A percentile compares a stretch with the other conserved stretches of the same genome.
phyloP scores from a whole-genome alignment of 2,329 filamentous ascomycete genomes.

The Emergomyces pasteurianus region DNA sequence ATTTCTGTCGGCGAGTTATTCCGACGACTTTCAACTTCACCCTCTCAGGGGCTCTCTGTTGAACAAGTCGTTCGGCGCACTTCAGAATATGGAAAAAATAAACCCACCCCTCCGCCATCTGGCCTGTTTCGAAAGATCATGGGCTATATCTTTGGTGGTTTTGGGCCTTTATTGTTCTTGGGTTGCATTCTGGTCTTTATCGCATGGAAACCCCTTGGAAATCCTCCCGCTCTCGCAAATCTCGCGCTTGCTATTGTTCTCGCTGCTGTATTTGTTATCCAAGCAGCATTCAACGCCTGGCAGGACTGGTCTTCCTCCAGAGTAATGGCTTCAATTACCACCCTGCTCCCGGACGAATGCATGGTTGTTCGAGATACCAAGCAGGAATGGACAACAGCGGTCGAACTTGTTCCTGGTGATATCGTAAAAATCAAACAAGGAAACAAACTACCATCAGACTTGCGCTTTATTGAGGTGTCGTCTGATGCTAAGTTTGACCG shows the following conservation, averaged over 20 bases:
- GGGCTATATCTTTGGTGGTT: conserved; percentile 67
- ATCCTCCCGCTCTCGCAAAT: conserved; percentile 61
- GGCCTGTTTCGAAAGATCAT: conserved; percentile 46
- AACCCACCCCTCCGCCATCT: conserved; percentile 53
- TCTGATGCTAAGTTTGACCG: conserved; percentile 61
- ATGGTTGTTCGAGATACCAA: conserved; percentile 50
- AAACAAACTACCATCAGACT: conserved; percentile 62
- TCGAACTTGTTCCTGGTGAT: conserved; percentile 60
- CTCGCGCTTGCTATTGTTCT: conserved; percentile 62
- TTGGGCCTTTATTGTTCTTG: conserved; percentile 57
- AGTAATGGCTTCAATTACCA: conserved; percentile 69
- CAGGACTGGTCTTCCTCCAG: conserved; percentile 65
- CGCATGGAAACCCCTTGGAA: conserved; percentile 62
- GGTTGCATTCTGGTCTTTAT: conserved; percentile 63
- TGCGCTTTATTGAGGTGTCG: conserved; percentile 57
- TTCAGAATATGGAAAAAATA: conserved; percentile 54
- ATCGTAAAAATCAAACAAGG: conserved; percentile 56
- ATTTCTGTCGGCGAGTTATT: conserved; percentile 47
- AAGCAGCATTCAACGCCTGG: conserved; percentile 58
- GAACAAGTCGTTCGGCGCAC: conserved; percentile 46
- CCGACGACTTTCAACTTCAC: conserved; percentile 46
- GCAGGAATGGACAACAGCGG: conserved; percentile 38
- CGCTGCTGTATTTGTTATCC: conserved; percentile 55
- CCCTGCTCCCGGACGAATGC: conserved; percentile 66
- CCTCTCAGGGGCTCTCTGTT: conserved; percentile 46